Evolutionary conservation across 2,329 filamentous ascomycete species (phyloP).

Genomic region (Tricladium varicosporioides): DNA sequence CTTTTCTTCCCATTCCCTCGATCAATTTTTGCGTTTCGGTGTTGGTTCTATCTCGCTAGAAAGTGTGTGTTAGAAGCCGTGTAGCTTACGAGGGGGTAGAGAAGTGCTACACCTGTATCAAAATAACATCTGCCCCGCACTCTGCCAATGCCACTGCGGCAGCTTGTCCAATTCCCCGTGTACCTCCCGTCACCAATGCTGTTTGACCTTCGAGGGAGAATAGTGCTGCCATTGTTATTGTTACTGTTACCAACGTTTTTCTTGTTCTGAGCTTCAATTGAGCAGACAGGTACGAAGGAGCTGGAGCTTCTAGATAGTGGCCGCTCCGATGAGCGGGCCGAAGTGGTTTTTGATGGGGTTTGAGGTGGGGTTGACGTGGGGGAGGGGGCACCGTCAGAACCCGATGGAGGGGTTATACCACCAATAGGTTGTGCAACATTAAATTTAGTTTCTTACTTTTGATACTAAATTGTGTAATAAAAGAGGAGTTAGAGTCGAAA

Average conservation of each 20-base stretch:
- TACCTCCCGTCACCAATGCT: slow-evolving; percentile 38
- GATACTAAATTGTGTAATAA: too few relatives aligned
- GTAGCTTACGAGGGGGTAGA: background rate
- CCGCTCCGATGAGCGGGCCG: background rate
- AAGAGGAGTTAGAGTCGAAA: too few relatives aligned
- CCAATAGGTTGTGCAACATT: background rate
- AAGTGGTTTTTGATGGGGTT: background rate
- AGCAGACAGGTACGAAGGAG: too few relatives aligned
- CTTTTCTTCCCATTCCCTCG: slow-evolving; percentile 63
- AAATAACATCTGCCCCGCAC: slow-evolving; percentile 39
- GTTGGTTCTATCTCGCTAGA: slow-evolving; percentile 30
- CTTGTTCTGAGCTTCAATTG: too few relatives aligned
- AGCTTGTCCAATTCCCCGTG: slow-evolving; percentile 39
- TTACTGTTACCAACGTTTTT: slow-evolving; percentile 15
- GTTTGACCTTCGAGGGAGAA: slow-evolving; percentile 39
- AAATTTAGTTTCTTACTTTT: too few relatives aligned
- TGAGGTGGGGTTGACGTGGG: background rate
- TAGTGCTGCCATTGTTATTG: slow-evolving; percentile 19
- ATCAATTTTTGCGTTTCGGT: slow-evolving; percentile 55
- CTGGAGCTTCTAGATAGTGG: background rate
- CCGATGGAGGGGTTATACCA: background rate
- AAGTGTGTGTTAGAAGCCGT: background rate
- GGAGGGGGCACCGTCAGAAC: background rate
- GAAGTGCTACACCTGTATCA: slow-evolving; percentile 36
- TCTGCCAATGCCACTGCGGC: slow-evolving; percentile 38